A percentile compares a stretch with the other conserved stretches of the same genome.
These are phyloP conservation scores for Cyclotella sp. DNA, from an alignment of 108 stramenopile species.

Conservation along the genomic window DNA sequence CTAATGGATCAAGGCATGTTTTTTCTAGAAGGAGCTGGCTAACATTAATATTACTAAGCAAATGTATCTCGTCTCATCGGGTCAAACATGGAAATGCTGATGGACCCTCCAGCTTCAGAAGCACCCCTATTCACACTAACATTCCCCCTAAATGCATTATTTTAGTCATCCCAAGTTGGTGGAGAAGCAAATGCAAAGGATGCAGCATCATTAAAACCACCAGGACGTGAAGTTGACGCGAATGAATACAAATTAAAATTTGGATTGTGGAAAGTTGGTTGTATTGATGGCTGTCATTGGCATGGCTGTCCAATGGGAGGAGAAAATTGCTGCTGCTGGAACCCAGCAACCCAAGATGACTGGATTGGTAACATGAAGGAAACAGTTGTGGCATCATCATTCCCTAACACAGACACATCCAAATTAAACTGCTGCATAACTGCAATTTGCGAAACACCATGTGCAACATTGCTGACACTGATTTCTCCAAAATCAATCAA, in stretches of 20 bases:
- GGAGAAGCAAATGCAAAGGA: too few species aligned
- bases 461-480: slow-evolving; percentile 15
- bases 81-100: too few species aligned
- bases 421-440: not conserved
- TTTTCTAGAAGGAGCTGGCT: too few species aligned
- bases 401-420: slow-evolving; percentile 47
- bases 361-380: slow-evolving; percentile 34
- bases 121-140: too few species aligned
- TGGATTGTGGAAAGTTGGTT: slow-evolving; percentile 24
- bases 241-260: slow-evolving; percentile 1
- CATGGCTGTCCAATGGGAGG: slow-evolving; percentile 1
- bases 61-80: too few species aligned
- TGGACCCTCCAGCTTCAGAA: too few species aligned
- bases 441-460: slow-evolving; percentile 11
- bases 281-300: slow-evolving; percentile 11
- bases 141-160: too few species aligned
- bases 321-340: not conserved
- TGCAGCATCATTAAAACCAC: too few species aligned
- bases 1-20: too few species aligned
- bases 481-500: slow-evolving; percentile 53
- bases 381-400: slow-evolving; percentile 48
- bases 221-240: slow-evolving; percentile 7
- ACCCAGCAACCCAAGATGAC: not conserved
- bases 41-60: too few species aligned
- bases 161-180: too few species aligned